Evolutionary conservation across 2,329 filamentous ascomycete species (phyloP).

Genomic region (Sordariomycetes sp.): DNA sequence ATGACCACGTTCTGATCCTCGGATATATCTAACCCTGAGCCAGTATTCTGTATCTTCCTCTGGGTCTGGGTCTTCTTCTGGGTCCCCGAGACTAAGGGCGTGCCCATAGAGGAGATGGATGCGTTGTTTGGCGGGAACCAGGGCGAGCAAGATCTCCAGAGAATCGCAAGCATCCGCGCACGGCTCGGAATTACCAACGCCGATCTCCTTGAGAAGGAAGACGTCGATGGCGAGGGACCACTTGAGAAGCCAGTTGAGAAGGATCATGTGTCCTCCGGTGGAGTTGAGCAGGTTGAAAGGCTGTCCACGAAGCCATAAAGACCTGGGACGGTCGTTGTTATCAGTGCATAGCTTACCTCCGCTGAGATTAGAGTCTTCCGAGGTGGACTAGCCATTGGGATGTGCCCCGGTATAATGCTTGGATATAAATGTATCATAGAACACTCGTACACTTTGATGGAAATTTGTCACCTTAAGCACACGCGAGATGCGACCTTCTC

Average conservation of each 20-base stretch:
- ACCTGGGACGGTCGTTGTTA: no score
- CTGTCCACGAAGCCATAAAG: no score
- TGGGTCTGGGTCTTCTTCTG: constrained; percentile 7
- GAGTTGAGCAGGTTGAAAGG: no score
- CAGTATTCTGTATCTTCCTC: constrained; percentile 7
- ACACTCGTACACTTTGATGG: no score
- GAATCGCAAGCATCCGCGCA: not conserved
- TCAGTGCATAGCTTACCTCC: no score
- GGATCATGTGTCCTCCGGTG: no score
- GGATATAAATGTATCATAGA: no score
- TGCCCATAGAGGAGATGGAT: constrained; percentile 47
- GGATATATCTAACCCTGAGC: not conserved
- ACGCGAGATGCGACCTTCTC: no score
- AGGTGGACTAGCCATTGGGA: no score
- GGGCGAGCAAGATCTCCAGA: not conserved
- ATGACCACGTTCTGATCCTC: not conserved
- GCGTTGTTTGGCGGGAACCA: constrained; percentile 23
- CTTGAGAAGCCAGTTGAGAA: constrained; percentile 19
- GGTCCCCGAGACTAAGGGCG: constrained; percentile 46
- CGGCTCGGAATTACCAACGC: constrained; percentile 4
- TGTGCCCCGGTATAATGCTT: no score
- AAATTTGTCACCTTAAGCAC: no score
- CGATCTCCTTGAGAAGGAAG: constrained; percentile 5
- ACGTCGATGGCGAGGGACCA: constrained; percentile 38
- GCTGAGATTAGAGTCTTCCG: no score